Conservation (phyloP, 176 grass and related monocot genomes). For the Alopecurus myosuroides region DNA sequence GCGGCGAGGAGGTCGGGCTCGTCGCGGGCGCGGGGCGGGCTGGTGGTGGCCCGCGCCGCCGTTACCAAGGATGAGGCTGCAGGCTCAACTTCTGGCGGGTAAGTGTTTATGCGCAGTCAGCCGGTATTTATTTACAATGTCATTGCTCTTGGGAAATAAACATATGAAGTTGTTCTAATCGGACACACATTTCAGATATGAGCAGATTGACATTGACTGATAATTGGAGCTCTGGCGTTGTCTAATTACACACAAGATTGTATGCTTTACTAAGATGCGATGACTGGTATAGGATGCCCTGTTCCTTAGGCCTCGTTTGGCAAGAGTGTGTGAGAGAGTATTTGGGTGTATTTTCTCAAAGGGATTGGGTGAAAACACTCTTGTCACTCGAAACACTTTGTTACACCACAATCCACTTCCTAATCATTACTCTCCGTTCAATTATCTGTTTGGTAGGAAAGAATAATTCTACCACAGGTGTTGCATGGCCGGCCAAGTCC, state of each 20-base stretch:
- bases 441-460: no score
- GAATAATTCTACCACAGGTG: no score
- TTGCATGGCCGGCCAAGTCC: no score
- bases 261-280: not conserved
- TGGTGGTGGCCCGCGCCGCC: slow-evolving; percentile 14
- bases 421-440: no score
- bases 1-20: not conserved
- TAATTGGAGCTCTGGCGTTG: not conserved
- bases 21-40: slow-evolving; percentile 9
- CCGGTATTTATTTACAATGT: no score
- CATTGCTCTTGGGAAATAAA: not conserved
- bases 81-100: slow-evolving; percentile 32
- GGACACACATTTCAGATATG: not conserved
- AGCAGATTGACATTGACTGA: no score
- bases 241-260: not conserved
- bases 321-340: no score
- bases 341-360: no score
- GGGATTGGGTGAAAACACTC: no score
- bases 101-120: no score
- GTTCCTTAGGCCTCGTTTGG: not conserved
- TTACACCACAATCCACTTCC: no score
- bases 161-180: not conserved
- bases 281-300: not conserved
- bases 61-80: slow-evolving; percentile 19
- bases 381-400: no score